Evolutionary conservation across 2,329 filamentous ascomycete genomes (phyloP).

Genomic region (Trichothecium roseum): DNA sequence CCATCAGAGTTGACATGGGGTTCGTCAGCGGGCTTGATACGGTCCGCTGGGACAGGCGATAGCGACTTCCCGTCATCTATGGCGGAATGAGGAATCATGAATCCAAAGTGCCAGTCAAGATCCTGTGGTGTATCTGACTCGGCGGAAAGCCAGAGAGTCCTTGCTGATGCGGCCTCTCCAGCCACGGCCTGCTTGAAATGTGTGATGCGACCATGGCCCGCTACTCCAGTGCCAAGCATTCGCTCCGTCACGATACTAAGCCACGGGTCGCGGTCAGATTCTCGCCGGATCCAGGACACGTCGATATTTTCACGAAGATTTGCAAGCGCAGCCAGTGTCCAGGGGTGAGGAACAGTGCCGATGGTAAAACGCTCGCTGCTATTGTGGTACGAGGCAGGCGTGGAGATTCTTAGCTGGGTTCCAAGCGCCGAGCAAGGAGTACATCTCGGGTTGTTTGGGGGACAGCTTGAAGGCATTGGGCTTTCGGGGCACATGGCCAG

Average conservation of each 20-base stretch:
- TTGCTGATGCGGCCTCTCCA: slow-evolving; percentile 49
- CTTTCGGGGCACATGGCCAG: slow-evolving; percentile 66
- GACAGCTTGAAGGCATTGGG: slow-evolving; percentile 68
- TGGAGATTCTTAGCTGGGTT: slow-evolving; percentile 55
- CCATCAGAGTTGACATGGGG: slow-evolving; percentile 34
- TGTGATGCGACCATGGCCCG: slow-evolving; percentile 54
- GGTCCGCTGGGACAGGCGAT: slow-evolving; percentile 4
- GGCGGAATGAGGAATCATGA: slow-evolving; percentile 40
- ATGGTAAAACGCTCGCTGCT: slow-evolving; percentile 66
- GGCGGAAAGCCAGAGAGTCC: slow-evolving; percentile 75
- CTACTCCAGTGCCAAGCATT: slow-evolving; percentile 47
- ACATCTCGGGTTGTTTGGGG: slow-evolving; percentile 69
- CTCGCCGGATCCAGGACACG: slow-evolving; percentile 53
- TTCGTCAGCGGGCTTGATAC: slow-evolving; percentile 7
- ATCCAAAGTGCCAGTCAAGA: slow-evolving; percentile 84
- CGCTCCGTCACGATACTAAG: slow-evolving; percentile 60
- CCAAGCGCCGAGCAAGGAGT: slow-evolving; percentile 56
- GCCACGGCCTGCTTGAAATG: slow-evolving; percentile 76
- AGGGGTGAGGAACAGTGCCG: slow-evolving; percentile 82
- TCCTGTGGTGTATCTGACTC: slow-evolving; percentile 54
- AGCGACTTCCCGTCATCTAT: slow-evolving; percentile 20
- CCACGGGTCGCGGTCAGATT: slow-evolving; percentile 71
- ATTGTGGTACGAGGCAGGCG: slow-evolving; percentile 60
- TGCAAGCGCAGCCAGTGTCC: slow-evolving; percentile 64
- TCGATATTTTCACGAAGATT: slow-evolving; percentile 51